Conservation (phyloP, 2,329 filamentous ascomycete species). For the Ambrosiella cleistominuta region DNA sequence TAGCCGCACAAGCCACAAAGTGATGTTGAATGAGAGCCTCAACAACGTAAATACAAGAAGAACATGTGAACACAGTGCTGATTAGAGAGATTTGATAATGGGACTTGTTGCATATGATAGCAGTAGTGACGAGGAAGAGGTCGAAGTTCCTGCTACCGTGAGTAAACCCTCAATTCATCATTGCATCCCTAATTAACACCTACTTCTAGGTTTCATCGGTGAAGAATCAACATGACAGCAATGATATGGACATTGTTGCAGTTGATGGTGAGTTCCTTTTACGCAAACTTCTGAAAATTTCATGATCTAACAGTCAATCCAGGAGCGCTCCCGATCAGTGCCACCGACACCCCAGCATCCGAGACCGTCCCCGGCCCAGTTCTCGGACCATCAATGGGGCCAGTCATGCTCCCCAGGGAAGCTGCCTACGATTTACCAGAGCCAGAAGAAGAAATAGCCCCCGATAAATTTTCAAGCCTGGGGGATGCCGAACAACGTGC, state of each 20-base stretch:
- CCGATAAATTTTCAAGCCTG: slow-evolving; percentile 29
- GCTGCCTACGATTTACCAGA: slow-evolving; percentile 6
- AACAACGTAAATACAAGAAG: neutral
- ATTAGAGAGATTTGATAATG: slow-evolving; percentile 16
- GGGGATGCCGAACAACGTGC: slow-evolving; percentile 48
- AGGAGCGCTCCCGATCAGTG: too few species aligned
- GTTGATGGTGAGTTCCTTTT: too few species aligned
- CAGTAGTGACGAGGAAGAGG: slow-evolving; percentile 32
- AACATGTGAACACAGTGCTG: neutral
- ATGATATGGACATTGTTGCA: too few species aligned
- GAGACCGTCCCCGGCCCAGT: neutral
- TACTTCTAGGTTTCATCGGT: too few species aligned
- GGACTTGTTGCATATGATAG: slow-evolving; percentile 34
- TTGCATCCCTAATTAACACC: too few species aligned
- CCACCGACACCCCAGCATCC: neutral
- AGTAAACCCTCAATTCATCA: too few species aligned
- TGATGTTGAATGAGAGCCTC: neutral
- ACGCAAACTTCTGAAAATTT: too few species aligned
- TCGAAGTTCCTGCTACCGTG: neutral
- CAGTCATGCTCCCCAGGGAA: slow-evolving; percentile 9
- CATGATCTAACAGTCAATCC: too few species aligned
- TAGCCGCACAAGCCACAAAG: slow-evolving; percentile 6
- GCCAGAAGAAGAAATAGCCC: slow-evolving; percentile 15
- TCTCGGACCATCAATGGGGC: slow-evolving; percentile 10
- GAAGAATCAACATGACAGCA: too few species aligned